Percentiles rank a stretch among this genome's conserved stretches.
phyloP scores from a whole-genome alignment of 768 basidiomycete genomes.

The Leccinum truebloodii region DNA sequence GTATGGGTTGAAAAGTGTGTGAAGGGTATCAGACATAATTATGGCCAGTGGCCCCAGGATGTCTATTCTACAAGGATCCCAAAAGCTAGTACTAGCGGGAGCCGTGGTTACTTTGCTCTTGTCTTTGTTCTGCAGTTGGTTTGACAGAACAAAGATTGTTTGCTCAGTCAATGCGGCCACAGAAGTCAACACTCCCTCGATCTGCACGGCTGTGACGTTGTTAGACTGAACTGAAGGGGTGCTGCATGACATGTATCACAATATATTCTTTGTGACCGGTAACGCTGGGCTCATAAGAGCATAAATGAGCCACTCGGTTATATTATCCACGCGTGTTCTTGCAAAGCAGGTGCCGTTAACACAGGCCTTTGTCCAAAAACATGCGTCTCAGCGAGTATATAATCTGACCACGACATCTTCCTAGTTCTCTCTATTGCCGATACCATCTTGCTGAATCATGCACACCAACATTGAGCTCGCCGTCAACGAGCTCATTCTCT shows the following conservation, averaged over 20 bases:
- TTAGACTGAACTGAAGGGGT: background rate
- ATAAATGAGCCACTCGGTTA: conserved; percentile 5
- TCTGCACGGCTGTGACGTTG: background rate
- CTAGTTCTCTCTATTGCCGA: background rate
- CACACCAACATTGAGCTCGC: conserved; percentile 16
- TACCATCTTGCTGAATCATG: conserved; percentile 5
- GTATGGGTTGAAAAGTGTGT: conserved; percentile 25
- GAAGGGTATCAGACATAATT: background rate
- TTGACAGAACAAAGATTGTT: background rate
- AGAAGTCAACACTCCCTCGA: background rate
- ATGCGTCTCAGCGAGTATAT: conserved; percentile 4
- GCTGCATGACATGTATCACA: background rate
- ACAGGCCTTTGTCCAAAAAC: conserved; percentile 11
- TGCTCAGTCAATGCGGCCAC: background rate
- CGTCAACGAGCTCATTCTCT: conserved; percentile 10
- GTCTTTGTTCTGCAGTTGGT: background rate
- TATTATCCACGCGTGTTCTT: background rate
- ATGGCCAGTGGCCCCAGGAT: background rate
- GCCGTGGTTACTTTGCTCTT: background rate
- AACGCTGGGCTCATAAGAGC: background rate
- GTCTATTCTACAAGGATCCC: background rate
- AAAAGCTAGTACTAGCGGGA: background rate
- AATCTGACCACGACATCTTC: background rate
- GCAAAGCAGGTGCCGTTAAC: background rate
- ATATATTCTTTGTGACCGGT: background rate